A percentile compares a stretch with the other conserved stretches of the same genome.
Evolutionary conservation across 2,329 filamentous ascomycete species (phyloP).

Genomic region (Penicillium sp.): DNA sequence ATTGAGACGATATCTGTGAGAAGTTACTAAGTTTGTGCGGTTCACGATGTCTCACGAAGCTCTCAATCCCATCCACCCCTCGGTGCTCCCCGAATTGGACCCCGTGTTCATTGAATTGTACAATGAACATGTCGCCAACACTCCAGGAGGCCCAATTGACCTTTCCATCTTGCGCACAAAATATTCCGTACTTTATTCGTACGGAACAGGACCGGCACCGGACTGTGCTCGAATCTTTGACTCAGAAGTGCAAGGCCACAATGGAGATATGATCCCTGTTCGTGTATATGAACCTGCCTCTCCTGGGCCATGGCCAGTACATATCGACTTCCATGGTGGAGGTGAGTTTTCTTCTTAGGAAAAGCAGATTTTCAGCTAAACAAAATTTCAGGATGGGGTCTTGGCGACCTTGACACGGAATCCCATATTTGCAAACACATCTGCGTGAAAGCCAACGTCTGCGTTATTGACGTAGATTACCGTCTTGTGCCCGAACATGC

Average conservation of each 20-base stretch:
- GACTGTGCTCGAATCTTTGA: conserved; percentile 46
- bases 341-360: conserved; percentile 12
- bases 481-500: conserved; percentile 53
- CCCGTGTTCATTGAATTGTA: conserved; percentile 52
- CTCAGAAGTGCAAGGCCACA: conserved; percentile 34
- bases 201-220: conserved; percentile 47
- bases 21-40: neutral
- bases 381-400: conserved; percentile 42
- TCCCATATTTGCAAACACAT: conserved; percentile 53
- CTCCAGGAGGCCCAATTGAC: conserved; percentile 44
- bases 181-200: conserved; percentile 50
- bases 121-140: conserved; percentile 48
- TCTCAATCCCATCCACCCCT: conserved; percentile 53
- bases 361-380: neutral
- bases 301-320: conserved; percentile 48
- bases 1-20: neutral
- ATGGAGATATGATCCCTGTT: conserved; percentile 37
- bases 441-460: conserved; percentile 46
- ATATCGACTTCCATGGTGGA: conserved; percentile 54
- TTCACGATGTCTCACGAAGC: conserved; percentile 39
- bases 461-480: conserved; percentile 56
- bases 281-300: conserved; percentile 49
- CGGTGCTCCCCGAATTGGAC: conserved; percentile 50
- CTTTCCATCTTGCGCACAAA: conserved; percentile 41
- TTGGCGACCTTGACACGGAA: conserved; percentile 55